Evolutionary conservation across 2,329 filamentous ascomycete species (phyloP).

Genomic region (Polytolypa hystricis): DNA sequence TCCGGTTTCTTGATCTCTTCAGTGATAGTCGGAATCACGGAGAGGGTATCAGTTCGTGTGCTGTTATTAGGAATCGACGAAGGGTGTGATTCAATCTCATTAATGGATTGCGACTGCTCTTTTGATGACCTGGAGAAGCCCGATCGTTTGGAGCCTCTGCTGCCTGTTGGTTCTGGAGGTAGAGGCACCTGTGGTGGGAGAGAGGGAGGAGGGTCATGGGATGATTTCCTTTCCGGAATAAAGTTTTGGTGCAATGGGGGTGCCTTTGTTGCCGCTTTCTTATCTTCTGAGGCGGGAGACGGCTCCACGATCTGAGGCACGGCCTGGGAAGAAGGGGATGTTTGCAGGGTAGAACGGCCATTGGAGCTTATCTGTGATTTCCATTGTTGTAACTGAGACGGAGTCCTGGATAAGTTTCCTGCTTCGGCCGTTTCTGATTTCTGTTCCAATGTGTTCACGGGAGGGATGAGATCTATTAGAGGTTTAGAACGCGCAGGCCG

Average conservation of each 20-base stretch:
- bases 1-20: slow-evolving; percentile 61
- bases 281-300: slow-evolving; percentile 10
- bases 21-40: slow-evolving; percentile 64
- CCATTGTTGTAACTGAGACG: slow-evolving; percentile 38
- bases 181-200: slow-evolving; percentile 33
- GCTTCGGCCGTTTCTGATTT: slow-evolving; percentile 21
- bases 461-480: slow-evolving; percentile 12
- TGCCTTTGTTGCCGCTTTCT: slow-evolving; percentile 2
- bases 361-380: slow-evolving; percentile 47
- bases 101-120: slow-evolving; percentile 43
- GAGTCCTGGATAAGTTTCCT: slow-evolving; percentile 20
- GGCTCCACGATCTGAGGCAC: slow-evolving; percentile 43
- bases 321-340: slow-evolving; percentile 36
- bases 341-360: slow-evolving; percentile 43
- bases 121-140: slow-evolving; percentile 19
- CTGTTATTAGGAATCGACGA: slow-evolving; percentile 60
- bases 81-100: slow-evolving; percentile 54
- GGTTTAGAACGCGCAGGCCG: slow-evolving; percentile 16
- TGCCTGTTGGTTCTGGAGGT: slow-evolving; percentile 15
- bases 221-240: slow-evolving; percentile 43
- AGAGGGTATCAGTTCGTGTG: slow-evolving; percentile 64
- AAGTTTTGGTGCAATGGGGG: slow-evolving; percentile 19
- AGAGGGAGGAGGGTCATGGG: slow-evolving; percentile 36
- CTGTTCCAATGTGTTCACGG: slow-evolving; percentile 17
- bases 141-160: slow-evolving; percentile 25